These are phyloP conservation scores for Panicum miliaceum DNA, from an alignment of 176 grass and related monocot species.

Conservation along the genomic window DNA sequence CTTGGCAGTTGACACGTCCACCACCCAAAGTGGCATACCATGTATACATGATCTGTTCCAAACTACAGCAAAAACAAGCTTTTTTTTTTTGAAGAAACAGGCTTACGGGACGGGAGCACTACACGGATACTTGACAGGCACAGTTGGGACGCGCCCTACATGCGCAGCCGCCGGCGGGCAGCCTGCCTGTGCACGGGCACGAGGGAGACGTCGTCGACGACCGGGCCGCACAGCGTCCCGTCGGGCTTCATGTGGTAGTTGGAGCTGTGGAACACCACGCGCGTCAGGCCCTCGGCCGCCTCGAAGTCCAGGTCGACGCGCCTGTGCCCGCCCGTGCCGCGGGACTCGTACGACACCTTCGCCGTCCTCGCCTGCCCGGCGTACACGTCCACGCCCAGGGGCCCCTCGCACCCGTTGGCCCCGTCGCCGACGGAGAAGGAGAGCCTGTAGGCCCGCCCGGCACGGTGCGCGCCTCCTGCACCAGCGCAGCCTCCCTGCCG, in stretches of 20 bases:
- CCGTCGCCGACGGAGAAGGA: conserved; percentile 50
- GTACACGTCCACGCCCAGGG: conserved; percentile 47
- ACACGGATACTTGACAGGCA: background rate
- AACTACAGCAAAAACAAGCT: background rate
- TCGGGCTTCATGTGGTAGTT: conserved; percentile 35
- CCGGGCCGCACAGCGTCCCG: conserved; percentile 57
- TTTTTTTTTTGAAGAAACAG: too few species aligned
- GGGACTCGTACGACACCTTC: conserved; percentile 39
- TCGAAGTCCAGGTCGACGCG: conserved; percentile 42
- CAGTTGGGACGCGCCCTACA: background rate
- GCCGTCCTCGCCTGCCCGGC: background rate
- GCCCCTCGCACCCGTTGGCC: conserved; percentile 40
- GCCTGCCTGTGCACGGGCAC: conserved; percentile 12
- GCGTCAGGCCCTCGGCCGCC: conserved; percentile 36
- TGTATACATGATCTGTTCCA: background rate
- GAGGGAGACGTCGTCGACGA: conserved; percentile 40
- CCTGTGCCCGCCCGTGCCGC: conserved; percentile 49
- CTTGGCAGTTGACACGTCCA: background rate
- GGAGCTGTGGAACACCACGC: conserved; percentile 49
- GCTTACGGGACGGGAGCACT: background rate
- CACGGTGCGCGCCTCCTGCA: conserved; percentile 55
- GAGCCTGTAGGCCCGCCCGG: conserved; percentile 29
- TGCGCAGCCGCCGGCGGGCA: conserved; percentile 30
- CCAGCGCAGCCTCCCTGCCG: conserved; percentile 53
- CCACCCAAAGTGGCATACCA: background rate